phyloP scores from a whole-genome alignment of 2,329 filamentous ascomycete species.

The Verticillium tricorpus region DNA sequence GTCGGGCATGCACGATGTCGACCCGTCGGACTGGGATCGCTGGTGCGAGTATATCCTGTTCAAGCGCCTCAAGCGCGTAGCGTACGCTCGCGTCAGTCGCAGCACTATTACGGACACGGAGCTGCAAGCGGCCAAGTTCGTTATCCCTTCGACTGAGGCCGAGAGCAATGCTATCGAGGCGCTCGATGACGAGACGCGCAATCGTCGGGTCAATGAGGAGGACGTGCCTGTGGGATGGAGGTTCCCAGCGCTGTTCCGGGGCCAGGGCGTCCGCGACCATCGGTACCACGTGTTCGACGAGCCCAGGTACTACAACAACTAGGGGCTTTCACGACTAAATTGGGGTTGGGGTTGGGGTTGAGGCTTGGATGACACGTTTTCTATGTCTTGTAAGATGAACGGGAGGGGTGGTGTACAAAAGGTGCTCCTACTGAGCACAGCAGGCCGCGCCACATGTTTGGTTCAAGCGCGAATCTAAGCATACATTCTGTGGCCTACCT shows the following conservation, averaged over 20 bases:
- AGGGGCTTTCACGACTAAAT: neutral
- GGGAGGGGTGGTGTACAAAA: neutral
- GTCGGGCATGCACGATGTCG: constrained; percentile 94
- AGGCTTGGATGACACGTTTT: neutral
- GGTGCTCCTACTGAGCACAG: neutral
- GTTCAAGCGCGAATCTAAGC: neutral
- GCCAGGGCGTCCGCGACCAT: constrained; percentile 83
- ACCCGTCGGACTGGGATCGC: constrained; percentile 86
- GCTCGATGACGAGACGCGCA: constrained; percentile 48
- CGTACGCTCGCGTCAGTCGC: constrained; percentile 84
- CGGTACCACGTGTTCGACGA: constrained; percentile 93
- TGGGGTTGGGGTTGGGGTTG: neutral
- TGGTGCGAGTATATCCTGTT: constrained; percentile 99
- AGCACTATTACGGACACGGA: constrained; percentile 96
- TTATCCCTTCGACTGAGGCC: constrained; percentile 66
- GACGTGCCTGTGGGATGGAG: constrained; percentile 72
- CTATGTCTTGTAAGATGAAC: neutral
- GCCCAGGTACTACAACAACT: constrained; percentile 64
- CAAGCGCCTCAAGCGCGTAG: constrained; percentile 79
- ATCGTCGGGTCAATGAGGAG: constrained; percentile 59
- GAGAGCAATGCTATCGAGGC: constrained; percentile 41
- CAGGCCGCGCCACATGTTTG: neutral
- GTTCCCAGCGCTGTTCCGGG: constrained; percentile 82
- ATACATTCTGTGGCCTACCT: neutral
- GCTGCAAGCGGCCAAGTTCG: constrained; percentile 93